Percentiles rank a stretch among this genome's conserved stretches.
Conservation (phyloP, 1,284 basidiomycete species). For the Butyriboletus regius region DNA sequence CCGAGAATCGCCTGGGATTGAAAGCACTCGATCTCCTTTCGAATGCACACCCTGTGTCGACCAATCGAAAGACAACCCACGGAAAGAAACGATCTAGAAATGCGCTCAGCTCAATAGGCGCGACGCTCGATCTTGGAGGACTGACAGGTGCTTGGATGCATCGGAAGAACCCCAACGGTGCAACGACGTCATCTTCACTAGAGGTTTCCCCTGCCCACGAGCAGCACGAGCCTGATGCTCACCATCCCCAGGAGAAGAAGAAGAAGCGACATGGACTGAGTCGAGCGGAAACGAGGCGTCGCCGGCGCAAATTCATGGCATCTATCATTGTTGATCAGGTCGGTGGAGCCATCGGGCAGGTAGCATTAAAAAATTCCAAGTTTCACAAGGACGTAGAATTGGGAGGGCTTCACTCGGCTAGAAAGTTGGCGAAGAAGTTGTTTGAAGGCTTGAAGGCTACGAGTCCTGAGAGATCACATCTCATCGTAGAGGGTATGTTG, state of each 20-base stretch:
- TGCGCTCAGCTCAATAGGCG: conserved; percentile 26
- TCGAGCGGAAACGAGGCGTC: conserved; percentile 37
- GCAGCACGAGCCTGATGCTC: conserved; percentile 18
- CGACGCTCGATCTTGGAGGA: conserved; percentile 29
- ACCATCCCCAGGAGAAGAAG: conserved; percentile 14
- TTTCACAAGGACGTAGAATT: conserved; percentile 52
- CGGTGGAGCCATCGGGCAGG: conserved; percentile 61
- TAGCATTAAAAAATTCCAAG: conserved; percentile 60
- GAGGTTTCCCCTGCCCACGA: conserved; percentile 3
- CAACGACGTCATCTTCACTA: conserved; percentile 5
- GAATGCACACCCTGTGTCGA: conserved; percentile 46
- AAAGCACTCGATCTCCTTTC: conserved; percentile 64
- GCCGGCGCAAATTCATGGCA: conserved; percentile 49
- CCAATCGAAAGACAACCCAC: conserved; percentile 29
- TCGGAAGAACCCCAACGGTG: conserved; percentile 24
- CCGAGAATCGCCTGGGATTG: conserved; percentile 61
- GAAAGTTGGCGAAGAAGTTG: conserved; percentile 65
- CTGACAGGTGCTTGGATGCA: conserved; percentile 20
- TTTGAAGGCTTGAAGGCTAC: conserved; percentile 63
- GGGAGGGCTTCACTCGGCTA: conserved; percentile 59
- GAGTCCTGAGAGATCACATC: conserved; percentile 50
- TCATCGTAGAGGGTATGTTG: conserved; percentile 56
- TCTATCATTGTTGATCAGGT: conserved; percentile 66
- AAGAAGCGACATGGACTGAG: conserved; percentile 17
- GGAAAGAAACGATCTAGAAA: conserved; percentile 35